Base-by-base conservation (phyloP, 768 basidiomycete species). In the Boletus sp. region DNA sequence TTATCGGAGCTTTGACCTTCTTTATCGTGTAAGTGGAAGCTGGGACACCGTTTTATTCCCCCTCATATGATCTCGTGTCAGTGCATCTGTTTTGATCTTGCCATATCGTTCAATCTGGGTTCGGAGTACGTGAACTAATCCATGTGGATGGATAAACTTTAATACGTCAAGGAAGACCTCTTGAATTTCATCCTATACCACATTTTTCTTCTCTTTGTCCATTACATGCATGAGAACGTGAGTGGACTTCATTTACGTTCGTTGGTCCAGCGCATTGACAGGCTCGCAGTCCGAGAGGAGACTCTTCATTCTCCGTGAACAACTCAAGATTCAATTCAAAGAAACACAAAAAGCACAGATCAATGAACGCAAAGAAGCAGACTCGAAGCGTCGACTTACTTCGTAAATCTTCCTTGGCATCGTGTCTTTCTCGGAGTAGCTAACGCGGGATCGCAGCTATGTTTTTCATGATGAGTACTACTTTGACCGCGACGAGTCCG, bases 151-250 rank as follows among this genome's bases (percentile, higher is more conserved):
- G 25, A 30, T 10, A 29, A 42, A n/a, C n/a, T 37, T 48, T 61
- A 23, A 64, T 41, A 44, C 27, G 21, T 43, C 45, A 37, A 39
- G 30, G 10, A 57, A 85, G 83, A 79, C 64, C 75, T 84, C 69
- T 77, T 88, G 62, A 83, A 86, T 72, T 88, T 90, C 62, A 69
- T 86, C 49, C 64, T 90, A n/a, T 95, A 88, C 68, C 88, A 93
- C 56, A 77, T 73, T 4, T 93, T 95, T 70, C 72, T 96, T 55
- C 80, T 94, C 19, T 91, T 87, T 64, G 81, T 88, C 4, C 83
- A 85, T 67, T 86, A 84, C 58, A 80, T 80, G 73, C 75, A 80
- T 43, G 85, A 87, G 70, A 79, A 72, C 41, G 83, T 82, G 58
- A 60, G 81, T 46, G n/a, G 21, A 42, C 15, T 23, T 29, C 3